Percentiles rank a stretch among this genome's conserved stretches.
phyloP scores from a whole-genome alignment of 2,329 filamentous ascomycete genomes.

The Chalaropsis thielavioides region DNA sequence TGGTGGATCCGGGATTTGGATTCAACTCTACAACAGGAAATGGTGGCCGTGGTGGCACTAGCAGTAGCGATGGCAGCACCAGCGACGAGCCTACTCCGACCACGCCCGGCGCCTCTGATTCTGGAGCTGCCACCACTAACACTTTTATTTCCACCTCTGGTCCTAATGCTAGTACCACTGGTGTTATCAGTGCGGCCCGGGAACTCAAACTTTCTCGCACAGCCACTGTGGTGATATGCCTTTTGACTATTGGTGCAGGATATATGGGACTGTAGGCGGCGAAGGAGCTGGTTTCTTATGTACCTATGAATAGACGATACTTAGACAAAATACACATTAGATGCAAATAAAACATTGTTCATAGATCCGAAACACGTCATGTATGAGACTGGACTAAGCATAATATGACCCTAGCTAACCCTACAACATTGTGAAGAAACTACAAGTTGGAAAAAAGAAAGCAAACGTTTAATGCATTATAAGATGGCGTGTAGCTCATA shows the following conservation, averaged over 20 bases:
- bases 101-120: neutral
- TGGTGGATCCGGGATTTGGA: neutral
- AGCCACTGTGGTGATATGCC: constrained; percentile 13
- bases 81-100: neutral
- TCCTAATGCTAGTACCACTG: neutral
- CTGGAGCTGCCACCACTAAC: neutral
- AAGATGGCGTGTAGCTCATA: neutral
- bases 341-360: neutral
- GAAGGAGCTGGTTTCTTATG: neutral
- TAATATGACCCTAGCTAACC: neutral
- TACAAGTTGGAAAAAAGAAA: neutral
- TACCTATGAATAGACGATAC: neutral
- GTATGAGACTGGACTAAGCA: neutral
- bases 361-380: too few species aligned
- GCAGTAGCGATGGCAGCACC: neutral
- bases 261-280: constrained; percentile 14
- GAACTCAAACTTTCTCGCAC: constrained; percentile 13
- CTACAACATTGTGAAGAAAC: neutral
- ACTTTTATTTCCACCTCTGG: neutral
- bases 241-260: constrained; percentile 17
- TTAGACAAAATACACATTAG: neutral
- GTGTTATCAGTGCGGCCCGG: constrained; percentile 6
- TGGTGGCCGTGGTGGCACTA: neutral
- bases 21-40: constrained; percentile 1
- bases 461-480: neutral